Evolutionary conservation across 1,284 basidiomycete genomes (phyloP).

Genomic region (Singerocomus rubriflavus): DNA sequence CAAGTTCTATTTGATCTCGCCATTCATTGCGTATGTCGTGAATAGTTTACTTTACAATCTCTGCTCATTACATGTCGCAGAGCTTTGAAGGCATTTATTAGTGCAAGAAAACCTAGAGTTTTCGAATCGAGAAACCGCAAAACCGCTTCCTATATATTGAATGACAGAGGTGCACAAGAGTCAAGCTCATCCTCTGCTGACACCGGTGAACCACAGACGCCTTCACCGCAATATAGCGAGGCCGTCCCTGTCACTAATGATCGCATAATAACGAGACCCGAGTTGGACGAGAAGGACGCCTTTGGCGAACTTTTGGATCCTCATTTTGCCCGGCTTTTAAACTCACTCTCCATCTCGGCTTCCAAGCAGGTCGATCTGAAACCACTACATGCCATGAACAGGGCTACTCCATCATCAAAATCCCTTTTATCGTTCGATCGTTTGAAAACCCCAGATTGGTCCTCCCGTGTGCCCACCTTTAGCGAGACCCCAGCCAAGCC

Average conservation of each 20-base stretch:
- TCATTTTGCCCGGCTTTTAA: constrained; percentile 66
- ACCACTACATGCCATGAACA: constrained; percentile 1
- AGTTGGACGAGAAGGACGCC: constrained; percentile 25
- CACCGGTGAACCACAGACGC: constrained; percentile 59
- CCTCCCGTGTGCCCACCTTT: constrained; percentile 31
- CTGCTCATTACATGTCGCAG: constrained; percentile 36
- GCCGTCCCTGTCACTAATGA: constrained; percentile 26
- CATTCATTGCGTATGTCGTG: constrained; percentile 81
- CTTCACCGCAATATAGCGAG: constrained; percentile 55
- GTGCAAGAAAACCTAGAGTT: constrained; percentile 47
- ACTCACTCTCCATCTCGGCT: constrained; percentile 60
- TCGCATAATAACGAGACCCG: constrained; percentile 18
- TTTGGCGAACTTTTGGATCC: constrained; percentile 48
- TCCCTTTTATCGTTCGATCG: constrained; percentile 12
- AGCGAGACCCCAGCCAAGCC: constrained; percentile 9
- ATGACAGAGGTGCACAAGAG: constrained; percentile 44
- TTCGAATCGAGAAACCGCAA: constrained; percentile 33
- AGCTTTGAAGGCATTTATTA: constrained; percentile 63
- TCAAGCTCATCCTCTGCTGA: constrained; percentile 64
- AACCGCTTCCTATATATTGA: constrained; percentile 21
- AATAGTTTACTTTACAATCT: constrained; percentile 6
- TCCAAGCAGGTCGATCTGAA: constrained; percentile 29
- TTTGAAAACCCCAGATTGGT: constrained; percentile 31
- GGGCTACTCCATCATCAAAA: constrained; percentile 9
- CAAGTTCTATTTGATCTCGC: constrained; percentile 95